Conservation (phyloP, 2,329 filamentous ascomycete species). For the Fusarium sambucinum region DNA sequence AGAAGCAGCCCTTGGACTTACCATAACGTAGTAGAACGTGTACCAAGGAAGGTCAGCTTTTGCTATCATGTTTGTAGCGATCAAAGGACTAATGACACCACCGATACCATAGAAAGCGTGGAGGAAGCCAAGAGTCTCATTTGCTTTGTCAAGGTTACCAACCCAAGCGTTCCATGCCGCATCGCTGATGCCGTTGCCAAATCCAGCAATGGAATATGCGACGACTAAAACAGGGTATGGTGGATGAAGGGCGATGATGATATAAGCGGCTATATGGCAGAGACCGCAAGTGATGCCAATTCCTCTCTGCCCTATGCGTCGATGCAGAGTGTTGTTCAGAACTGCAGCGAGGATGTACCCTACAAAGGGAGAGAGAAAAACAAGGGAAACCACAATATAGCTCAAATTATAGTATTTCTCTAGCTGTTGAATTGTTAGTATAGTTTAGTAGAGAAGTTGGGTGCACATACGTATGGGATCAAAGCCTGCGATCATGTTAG, state of each 20-base stretch:
- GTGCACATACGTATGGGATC: conserved; percentile 58
- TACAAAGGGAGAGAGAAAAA: conserved; percentile 74
- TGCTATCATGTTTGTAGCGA: conserved; percentile 78
- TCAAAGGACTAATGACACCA: conserved; percentile 75
- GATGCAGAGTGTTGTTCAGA: conserved; percentile 65
- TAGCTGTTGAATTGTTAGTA: conserved; percentile 32
- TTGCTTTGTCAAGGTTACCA: conserved; percentile 76
- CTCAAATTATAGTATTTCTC: conserved; percentile 68
- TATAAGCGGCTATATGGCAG: conserved; percentile 73
- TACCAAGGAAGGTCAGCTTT: conserved; percentile 74
- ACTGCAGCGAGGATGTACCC: conserved; percentile 73
- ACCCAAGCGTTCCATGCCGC: conserved; percentile 67
- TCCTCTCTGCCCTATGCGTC: conserved; percentile 57
- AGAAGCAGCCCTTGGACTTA: conserved; percentile 55
- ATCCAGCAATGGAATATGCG: conserved; percentile 74
- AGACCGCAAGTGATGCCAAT: conserved; percentile 70
- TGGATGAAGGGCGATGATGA: conserved; percentile 73
- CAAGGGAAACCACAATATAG: conserved; percentile 72
- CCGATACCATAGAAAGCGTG: conserved; percentile 77
- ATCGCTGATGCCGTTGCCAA: conserved; percentile 76
- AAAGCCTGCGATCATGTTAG: conserved; percentile 55
- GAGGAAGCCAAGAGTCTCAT: conserved; percentile 76
- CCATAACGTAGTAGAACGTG: conserved; percentile 81
- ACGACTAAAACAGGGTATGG: conserved; percentile 75
- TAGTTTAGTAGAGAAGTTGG: neutral